These are phyloP conservation scores for Elsinoe fawcettii DNA, from an alignment of 2,329 filamentous ascomycete species.

Conservation along the genomic window DNA sequence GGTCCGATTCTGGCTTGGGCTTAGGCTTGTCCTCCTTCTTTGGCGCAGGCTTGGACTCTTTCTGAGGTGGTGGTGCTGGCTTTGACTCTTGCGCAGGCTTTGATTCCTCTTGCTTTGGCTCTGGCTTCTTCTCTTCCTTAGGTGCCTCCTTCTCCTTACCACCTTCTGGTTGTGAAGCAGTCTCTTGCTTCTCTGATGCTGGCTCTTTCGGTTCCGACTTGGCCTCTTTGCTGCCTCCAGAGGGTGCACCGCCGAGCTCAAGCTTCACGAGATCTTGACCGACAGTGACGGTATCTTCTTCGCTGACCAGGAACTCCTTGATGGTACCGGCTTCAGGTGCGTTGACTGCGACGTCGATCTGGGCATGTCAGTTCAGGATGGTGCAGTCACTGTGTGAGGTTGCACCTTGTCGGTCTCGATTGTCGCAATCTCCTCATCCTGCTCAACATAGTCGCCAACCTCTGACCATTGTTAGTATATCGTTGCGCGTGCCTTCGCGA, in stretches of 20 bases:
- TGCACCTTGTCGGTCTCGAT: conserved; percentile 97
- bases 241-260: conserved; percentile 61
- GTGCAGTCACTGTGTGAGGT: neutral
- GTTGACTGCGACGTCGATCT: conserved; percentile 97
- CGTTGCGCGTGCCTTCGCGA: neutral
- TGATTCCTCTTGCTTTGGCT: conserved; percentile 39
- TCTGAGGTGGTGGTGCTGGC: conserved; percentile 36
- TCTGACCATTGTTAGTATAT: conserved; percentile 37
- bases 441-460: conserved; percentile 87
- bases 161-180: conserved; percentile 47
- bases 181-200: conserved; percentile 50
- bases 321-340: conserved; percentile 84
- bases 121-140: conserved; percentile 35
- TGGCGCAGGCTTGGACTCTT: conserved; percentile 31
- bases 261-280: conserved; percentile 85
- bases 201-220: conserved; percentile 54
- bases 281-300: conserved; percentile 92
- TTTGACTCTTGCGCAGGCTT: conserved; percentile 33
- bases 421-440: conserved; percentile 94
- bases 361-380: conserved; percentile 15
- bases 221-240: conserved; percentile 48
- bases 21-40: conserved; percentile 33
- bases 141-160: conserved; percentile 37
- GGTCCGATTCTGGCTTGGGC: conserved; percentile 30
- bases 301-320: conserved; percentile 82